Base-by-base conservation (phyloP, 129 eudicot genomes). In the Tanacetum coccineum region DNA sequence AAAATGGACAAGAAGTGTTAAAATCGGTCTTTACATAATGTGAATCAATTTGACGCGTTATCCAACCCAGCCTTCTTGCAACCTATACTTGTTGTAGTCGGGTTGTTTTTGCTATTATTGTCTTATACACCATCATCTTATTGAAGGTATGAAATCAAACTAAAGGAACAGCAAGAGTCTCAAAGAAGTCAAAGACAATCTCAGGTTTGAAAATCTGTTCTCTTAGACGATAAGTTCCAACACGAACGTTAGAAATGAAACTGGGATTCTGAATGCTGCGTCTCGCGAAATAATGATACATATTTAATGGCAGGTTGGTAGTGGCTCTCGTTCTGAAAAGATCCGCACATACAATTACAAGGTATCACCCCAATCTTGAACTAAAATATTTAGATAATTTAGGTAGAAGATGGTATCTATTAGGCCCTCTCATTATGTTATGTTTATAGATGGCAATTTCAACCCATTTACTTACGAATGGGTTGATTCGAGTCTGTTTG, bases 321-420 rank as follows among this genome's bases (percentile, higher is more conserved):
- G 97, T 64, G 99, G 99, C 78, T 84, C 95, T 60, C 99, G 99
- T 63, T 74, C 99, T 39, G 99, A 94, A 60, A 94, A 94, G 87
- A 94, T 94, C 59, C 87, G 99, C 59, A 89, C 99, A 65, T 94
- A 94, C 76, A 94, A 94, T 78, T 94, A 72, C 76, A 94, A 94
- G 97, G 99, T 94, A 80, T 7, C 15, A 13, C 30, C 47, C 10
- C 14, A 32, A 36, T 7, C 25, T 61, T 56, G 56, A 30, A 52
- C 32, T 51, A 14, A 8, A 55, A 21, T 49, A 3, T 6, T 50
- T 60, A 39, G 57, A 40, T 59, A 28, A 72, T 18, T 20, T n/a
- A 22, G 18, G 17, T 70, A 72, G 20, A 56, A 47, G 49, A 45
- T 25, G 19, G 19, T 60, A 46, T 48, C 18, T 47, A 54, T 60